Base-by-base conservation (phyloP, 345 rosid species). In the Nephelium lappaceum region DNA sequence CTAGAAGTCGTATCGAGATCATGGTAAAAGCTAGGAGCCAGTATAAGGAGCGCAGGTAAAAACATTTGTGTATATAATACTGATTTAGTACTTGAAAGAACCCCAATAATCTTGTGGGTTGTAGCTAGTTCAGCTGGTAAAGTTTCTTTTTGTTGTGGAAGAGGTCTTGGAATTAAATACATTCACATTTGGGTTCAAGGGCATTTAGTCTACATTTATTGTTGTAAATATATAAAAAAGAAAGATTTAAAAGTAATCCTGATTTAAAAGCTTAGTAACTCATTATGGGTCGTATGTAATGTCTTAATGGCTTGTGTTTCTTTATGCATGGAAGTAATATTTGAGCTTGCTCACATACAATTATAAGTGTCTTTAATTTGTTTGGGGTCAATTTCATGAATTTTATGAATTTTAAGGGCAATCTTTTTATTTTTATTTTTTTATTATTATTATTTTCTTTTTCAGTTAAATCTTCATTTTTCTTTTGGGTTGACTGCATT, bases 11-110 rank as follows among this genome's bases (percentile, higher is more conserved):
- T 67, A 83, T 91, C 71, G 95, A 91, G 77, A 85, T 91, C 42
- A 84, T 88, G 67, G 91, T 91, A 7, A 91, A 91, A 83, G 93
- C 93, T 69, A 82, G 93, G 76, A 91, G 95, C 80, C 95, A 89
- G 79, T 91, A 83, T 69, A 91, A 89, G 86, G 95, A 91, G 67
- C 90, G 95, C 76, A 91, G 95, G 95, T 91, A 85, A 67, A 66
- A 10, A 11, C 21, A 47, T 72, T n/a, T 8, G 2, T 47, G 25
- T 58, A 24, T 27, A 64, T 10, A 11, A 43, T 5, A 53, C 25
- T 19, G 66, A 31, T 6, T 0, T 19, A 69, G 67, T 67, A 31
- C 53, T 41, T 57, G 24, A 57, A 57, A 57, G 23, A n/a, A 57
- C 24, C 9, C 62, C 8, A 57, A 57, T 18, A 19, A 57, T 57